Percentiles rank a stretch among this genome's conserved stretches.
Evolutionary conservation across 768 basidiomycete genomes (phyloP).

Genomic region (Boletus eberwhitei): DNA sequence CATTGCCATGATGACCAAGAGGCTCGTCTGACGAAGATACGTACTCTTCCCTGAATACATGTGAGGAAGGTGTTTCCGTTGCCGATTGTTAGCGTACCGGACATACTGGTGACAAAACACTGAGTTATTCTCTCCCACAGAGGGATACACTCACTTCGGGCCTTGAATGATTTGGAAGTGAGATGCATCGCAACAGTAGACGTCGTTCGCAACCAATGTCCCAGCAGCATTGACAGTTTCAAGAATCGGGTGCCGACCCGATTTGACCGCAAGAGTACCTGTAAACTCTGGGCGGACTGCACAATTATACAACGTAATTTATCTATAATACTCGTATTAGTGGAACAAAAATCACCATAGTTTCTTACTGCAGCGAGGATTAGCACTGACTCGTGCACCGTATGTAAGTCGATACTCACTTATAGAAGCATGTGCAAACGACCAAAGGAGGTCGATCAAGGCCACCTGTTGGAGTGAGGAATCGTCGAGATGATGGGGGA

Average conservation of each 20-base stretch:
- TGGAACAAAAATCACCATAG: constrained; percentile 37
- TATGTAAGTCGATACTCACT: constrained; percentile 43
- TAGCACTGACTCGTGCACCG: background rate
- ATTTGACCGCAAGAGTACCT: constrained; percentile 84
- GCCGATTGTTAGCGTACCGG: constrained; percentile 34
- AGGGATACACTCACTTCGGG: constrained; percentile 59
- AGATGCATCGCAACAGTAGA: constrained; percentile 80
- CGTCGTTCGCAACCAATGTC: constrained; percentile 82
- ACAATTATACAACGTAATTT: background rate
- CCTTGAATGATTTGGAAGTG: constrained; percentile 92
- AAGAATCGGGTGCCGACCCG: constrained; percentile 84
- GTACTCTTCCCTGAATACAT: constrained; percentile 77
- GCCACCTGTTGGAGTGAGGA: constrained; percentile 54
- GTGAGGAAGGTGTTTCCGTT: background rate
- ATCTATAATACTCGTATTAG: background rate
- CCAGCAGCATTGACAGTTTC: constrained; percentile 69
- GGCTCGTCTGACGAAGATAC: constrained; percentile 82
- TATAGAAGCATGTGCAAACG: constrained; percentile 81
- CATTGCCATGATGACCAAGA: constrained; percentile 84
- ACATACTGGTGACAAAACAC: constrained; percentile 47
- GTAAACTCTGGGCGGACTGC: constrained; percentile 90
- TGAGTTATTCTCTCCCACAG: background rate
- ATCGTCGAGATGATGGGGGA: background rate
- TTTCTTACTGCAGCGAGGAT: constrained; percentile 38
- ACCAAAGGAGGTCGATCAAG: constrained; percentile 84